Base-by-base conservation (phyloP, 164 flowering plant genomes). In the Chimonanthus praecox region DNA sequence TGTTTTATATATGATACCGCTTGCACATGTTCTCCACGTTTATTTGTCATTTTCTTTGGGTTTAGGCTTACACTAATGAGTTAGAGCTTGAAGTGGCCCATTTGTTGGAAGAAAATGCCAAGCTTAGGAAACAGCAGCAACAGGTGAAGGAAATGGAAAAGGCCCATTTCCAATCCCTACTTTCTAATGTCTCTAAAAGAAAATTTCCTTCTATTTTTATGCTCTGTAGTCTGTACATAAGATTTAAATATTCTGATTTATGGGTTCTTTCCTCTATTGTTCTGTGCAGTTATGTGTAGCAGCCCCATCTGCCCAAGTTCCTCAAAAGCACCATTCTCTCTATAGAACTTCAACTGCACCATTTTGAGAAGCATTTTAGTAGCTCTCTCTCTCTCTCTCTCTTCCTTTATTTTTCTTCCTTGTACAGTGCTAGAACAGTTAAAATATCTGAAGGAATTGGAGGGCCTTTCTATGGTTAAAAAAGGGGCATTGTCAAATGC, bases 11-110 rank as follows among this genome's bases (percentile, higher is more conserved):
- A 46, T 58, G 18, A 9, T 16, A 8, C 58, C 5, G 21, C 21
- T 6, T 4, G 33, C 33, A 0, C 33, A 33, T 33, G 33, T 33
- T 33, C 33, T 33, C 33, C 33, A 1, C 33, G 16, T 9, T 54
- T 54, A 10, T 11, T 7, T 13, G 16, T 44, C 75, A 66, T 16
- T 54, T 11, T 20, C 16, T 62, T 62, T 86, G 60, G 4, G 10
- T 63, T 11, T 46, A 90, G 94, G 92, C 92, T 48, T 90, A 90
- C 64, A 87, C 88, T n/a, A 82, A 74, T 44, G 88, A 85, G 76
- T 75, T 90, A 82, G 91, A 90, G 78, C 78, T 79, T 16, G 84
- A 90, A 83, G 70, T 88, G 21, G 85, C 84, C 3, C 79, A 80
- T 64, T 80, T 90, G 62, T 48, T 20, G 80, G 78, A 81, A 66